phyloP scores from a whole-genome alignment of 2,329 filamentous ascomycete genomes.

The Ceratocystis albifundus region DNA sequence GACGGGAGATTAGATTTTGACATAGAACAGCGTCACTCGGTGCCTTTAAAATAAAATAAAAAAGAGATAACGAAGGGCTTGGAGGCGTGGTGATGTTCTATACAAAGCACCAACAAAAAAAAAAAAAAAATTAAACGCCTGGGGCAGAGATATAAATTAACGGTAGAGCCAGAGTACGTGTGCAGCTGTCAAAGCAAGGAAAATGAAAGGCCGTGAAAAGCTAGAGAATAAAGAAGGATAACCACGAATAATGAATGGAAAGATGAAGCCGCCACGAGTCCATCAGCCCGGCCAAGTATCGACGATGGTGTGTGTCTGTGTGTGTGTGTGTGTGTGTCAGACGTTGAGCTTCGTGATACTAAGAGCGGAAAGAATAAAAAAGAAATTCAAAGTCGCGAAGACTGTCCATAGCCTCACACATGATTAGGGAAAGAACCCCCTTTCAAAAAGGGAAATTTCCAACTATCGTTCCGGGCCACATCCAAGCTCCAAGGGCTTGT shows the following conservation, averaged over 20 bases:
- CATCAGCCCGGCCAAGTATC: background rate
- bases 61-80: background rate
- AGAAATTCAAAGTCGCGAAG: background rate
- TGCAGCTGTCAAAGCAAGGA: background rate
- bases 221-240: constrained; percentile 10
- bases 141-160: background rate
- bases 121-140: constrained; percentile 6
- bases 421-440: background rate
- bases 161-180: background rate
- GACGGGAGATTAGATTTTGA: background rate
- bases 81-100: background rate
- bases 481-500: background rate
- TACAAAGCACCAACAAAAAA: constrained; percentile 12
- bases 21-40: background rate
- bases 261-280: background rate
- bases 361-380: background rate
- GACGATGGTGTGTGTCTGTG: background rate
- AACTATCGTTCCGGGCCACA: background rate
- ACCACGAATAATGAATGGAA: background rate
- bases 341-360: background rate
- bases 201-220: background rate
- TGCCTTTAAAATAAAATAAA: background rate
- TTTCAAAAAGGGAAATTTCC: background rate
- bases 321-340: background rate
- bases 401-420: background rate